Evolutionary conservation across 768 basidiomycete species (phyloP).

Genomic region (Pleurotus tuber-regium): DNA sequence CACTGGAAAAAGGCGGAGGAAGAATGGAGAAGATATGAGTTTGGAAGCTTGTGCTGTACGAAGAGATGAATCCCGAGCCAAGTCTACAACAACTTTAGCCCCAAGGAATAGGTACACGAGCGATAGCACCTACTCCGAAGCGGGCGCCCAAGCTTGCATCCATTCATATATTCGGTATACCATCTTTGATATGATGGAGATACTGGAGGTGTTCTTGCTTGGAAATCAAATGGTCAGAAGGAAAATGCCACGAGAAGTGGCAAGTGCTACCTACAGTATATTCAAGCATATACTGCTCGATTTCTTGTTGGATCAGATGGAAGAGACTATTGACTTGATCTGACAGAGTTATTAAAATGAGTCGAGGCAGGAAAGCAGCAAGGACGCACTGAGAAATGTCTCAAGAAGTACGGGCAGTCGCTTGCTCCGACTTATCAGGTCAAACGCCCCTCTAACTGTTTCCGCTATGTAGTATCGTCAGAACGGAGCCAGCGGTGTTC

Average conservation of each 20-base stretch:
- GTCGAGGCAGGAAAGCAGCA: background rate
- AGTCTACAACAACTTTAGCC: constrained; percentile 44
- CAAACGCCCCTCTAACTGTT: constrained; percentile 54
- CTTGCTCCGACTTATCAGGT: constrained; percentile 52
- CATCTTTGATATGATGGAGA: constrained; percentile 43
- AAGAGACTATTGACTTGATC: constrained; percentile 64
- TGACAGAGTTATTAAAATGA: constrained; percentile 21
- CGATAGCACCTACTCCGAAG: constrained; percentile 48
- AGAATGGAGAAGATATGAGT: constrained; percentile 72
- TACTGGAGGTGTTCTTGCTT: no score
- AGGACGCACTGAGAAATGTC: constrained; percentile 60
- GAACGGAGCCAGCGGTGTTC: no score
- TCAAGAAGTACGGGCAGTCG: constrained; percentile 66
- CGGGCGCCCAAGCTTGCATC: constrained; percentile 76
- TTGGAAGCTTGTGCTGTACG: constrained; percentile 70
- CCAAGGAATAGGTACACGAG: constrained; percentile 1
- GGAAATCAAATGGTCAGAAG: no score
- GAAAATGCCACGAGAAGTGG: no score
- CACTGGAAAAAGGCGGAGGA: constrained; percentile 63
- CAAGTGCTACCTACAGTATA: constrained; percentile 65
- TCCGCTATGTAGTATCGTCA: constrained; percentile 25
- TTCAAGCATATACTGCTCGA: constrained; percentile 51
- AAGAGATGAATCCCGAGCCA: constrained; percentile 53
- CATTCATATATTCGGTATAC: constrained; percentile 63
- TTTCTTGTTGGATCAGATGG: constrained; percentile 58